These are phyloP conservation scores for Brassica incana DNA, from an alignment of 345 rosid genomes.

Conservation along the genomic window DNA sequence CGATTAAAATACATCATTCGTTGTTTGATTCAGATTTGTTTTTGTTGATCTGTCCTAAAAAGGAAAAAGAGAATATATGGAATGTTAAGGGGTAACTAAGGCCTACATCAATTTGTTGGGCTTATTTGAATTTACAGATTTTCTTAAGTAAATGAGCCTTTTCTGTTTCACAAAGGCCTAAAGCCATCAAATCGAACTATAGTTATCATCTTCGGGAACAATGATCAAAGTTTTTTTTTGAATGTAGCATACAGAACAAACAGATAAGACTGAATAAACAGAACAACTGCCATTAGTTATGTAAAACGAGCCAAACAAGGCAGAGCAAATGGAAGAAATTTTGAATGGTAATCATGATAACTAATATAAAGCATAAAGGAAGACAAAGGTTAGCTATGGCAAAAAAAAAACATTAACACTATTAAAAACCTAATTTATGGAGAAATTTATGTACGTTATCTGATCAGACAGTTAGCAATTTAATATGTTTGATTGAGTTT, in stretches of 20 bases:
- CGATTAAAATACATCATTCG: not conserved
- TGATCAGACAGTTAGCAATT: not conserved
- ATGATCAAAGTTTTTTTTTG: not conserved
- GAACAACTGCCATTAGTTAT: not conserved
- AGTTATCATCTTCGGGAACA: not conserved
- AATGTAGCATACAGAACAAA: not conserved
- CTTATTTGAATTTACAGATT: not conserved
- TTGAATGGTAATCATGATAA: not conserved
- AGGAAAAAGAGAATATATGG: not conserved
- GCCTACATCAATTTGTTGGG: not conserved
- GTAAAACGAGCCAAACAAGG: not conserved
- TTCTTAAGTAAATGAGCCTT: slow-evolving; percentile 1
- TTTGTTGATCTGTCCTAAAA: not conserved
- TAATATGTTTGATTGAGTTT: not conserved
- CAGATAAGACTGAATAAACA: not conserved
- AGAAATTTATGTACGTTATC: not conserved
- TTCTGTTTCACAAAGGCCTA: slow-evolving; percentile 3
- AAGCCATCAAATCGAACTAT: not conserved
- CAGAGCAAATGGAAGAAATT: not conserved
- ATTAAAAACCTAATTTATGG: not conserved
- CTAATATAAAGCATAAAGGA: not conserved
- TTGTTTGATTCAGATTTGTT: not conserved
- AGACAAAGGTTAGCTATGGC: not conserved
- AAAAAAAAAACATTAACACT: not conserved
- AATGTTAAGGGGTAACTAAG: not conserved